Base-by-base conservation (phyloP, 2,329 filamentous ascomycete genomes). In the Cladophialophora yegresii region DNA sequence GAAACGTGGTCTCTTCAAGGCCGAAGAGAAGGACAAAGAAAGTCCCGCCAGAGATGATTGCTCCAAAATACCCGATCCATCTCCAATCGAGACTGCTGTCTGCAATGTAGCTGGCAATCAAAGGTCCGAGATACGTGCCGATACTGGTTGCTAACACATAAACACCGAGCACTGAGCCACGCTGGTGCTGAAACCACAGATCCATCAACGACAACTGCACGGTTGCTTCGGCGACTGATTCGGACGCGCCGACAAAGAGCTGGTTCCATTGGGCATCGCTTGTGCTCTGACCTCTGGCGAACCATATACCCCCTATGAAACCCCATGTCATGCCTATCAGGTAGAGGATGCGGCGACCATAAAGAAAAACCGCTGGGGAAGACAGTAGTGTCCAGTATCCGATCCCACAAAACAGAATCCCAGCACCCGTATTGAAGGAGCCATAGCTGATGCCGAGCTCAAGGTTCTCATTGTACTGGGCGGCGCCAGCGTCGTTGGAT, bases 181-280 rank as follows among this genome's bases (percentile, higher is more conserved):
- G 79, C 64, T 84, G 82, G 69, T 86, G 84, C 73, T 85, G 81
- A 66, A 83, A 85, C 76, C 84, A 85, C 32, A 85, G 77, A 68
- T 85, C 84, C 7, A 83, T 81, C 30, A 86, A 75, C 1, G 82
- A 84, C n/a, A 85, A 73, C 70, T 86, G 84, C 6, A 83, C 83
- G 32, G 82, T 79, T 0, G 84, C 83, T 72, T 86, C 84, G 1
- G 82, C 83, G 49, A 82, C 82, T 8, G 82, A 79, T 72, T 85
- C 83, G 4, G 83, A 85, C 2, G 83, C 83, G 16, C 84, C 84
- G 2, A 85, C 82, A 61, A 85, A 85, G 2, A 85, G 76, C 71
- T 85, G 84, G 54, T 82, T 82, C 78, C 81, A 84, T 61, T 85
- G 79, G 2, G 82, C 80, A 62, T 84, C 82, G 16, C 75, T 71